A percentile compares a stretch with the other conserved stretches of the same genome.
Conservation (phyloP, 2,329 filamentous ascomycete species). For the Xylogone sp. region DNA sequence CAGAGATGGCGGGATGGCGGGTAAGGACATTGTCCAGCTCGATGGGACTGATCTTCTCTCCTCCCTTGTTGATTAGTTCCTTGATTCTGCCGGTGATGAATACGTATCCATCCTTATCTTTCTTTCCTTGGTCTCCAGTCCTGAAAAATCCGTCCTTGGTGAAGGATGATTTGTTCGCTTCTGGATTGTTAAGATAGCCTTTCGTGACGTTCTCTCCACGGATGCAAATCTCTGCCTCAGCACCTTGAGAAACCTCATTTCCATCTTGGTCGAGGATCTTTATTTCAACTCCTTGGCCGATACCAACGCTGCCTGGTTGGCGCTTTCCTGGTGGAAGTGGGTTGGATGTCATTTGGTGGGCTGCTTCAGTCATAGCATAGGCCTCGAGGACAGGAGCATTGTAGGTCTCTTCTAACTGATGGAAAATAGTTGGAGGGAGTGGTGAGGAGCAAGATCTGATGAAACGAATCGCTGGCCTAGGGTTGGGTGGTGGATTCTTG, state of each 20-base stretch:
- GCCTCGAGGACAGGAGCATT: conserved; percentile 81
- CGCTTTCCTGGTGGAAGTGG: conserved; percentile 67
- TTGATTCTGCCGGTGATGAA: conserved; percentile 90
- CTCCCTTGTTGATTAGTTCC: conserved; percentile 87
- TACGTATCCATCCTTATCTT: conserved; percentile 76
- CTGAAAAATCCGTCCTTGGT: conserved; percentile 77
- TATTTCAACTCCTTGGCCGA: conserved; percentile 80
- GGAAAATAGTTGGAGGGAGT: conserved; percentile 75
- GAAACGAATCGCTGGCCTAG: conserved; percentile 73
- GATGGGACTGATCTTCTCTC: conserved; percentile 86
- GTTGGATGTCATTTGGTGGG: conserved; percentile 81
- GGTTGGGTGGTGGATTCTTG: conserved; percentile 64
- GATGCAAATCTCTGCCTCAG: conserved; percentile 80
- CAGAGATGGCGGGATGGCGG: conserved; percentile 67
- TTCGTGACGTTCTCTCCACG: conserved; percentile 77
- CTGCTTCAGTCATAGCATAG: conserved; percentile 89
- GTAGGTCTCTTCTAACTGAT: conserved; percentile 72
- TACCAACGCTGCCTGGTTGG: conserved; percentile 76
- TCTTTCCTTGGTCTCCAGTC: conserved; percentile 81
- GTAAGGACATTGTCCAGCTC: conserved; percentile 80
- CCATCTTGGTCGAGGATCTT: conserved; percentile 70
- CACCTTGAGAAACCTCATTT: conserved; percentile 62
- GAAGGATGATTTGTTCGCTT: conserved; percentile 72
- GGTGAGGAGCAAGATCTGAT: conserved; percentile 86
- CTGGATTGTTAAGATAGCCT: conserved; percentile 79